Percentiles rank a stretch among this genome's conserved stretches.
Evolutionary conservation across 23 red algal species (phyloP).

Genomic region (Gracilariopsis chorda): DNA sequence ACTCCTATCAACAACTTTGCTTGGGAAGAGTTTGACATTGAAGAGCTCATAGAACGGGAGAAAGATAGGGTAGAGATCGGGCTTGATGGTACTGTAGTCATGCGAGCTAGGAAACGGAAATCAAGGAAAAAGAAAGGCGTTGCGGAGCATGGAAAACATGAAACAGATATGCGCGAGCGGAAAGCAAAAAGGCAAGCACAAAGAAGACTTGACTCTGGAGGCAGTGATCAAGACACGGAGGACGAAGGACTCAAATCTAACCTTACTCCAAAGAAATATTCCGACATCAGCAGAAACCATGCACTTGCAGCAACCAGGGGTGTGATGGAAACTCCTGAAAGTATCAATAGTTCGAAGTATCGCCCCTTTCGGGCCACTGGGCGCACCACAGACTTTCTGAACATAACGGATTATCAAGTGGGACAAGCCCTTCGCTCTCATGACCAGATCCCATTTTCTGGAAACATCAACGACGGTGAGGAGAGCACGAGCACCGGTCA

Average conservation of each 20-base stretch:
- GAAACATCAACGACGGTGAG: no score
- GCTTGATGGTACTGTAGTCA: slow-evolving; percentile 19
- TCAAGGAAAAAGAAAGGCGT: neutral
- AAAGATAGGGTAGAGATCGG: slow-evolving; percentile 39
- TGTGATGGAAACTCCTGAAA: no score
- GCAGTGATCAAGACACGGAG: no score
- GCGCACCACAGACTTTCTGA: slow-evolving; percentile 65
- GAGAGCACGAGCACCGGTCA: neutral
- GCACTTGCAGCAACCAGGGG: no score
- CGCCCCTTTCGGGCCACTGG: no score
- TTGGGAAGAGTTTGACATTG: slow-evolving; percentile 18
- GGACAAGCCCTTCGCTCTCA: neutral
- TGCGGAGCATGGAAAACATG: neutral
- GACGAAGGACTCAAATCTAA: no score
- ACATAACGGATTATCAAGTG: slow-evolving; percentile 62
- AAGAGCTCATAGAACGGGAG: slow-evolving; percentile 3
- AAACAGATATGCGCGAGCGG: no score
- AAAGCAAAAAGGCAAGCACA: no score
- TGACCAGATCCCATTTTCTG: neutral
- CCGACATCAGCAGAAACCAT: no score
- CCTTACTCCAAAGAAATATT: no score
- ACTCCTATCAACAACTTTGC: slow-evolving; percentile 3
- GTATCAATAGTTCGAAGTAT: no score
- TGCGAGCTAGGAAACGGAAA: slow-evolving; percentile 9
- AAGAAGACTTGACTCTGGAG: no score